Evolutionary conservation across 2,329 filamentous ascomycete genomes (phyloP).

Genomic region (Talaromyces verruculosus): DNA sequence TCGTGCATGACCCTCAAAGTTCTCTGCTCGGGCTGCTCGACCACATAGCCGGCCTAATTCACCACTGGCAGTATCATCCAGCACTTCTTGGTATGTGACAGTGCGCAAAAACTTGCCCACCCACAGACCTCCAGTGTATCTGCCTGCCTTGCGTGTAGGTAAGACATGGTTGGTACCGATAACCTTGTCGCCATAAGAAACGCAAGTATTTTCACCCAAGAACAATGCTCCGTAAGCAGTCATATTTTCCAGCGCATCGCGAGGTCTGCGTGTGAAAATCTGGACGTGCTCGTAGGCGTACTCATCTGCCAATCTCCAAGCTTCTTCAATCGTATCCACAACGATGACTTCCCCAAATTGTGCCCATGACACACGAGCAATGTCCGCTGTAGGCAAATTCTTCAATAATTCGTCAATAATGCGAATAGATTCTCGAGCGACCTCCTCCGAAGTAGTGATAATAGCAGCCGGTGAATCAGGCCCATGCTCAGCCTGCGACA

Average conservation of each 20-base stretch:
- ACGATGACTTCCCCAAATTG: conserved; percentile 50
- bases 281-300: conserved; percentile 56
- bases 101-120: conserved; percentile 57
- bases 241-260: conserved; percentile 54
- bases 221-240: conserved; percentile 53
- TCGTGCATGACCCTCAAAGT: conserved; percentile 55
- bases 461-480: conserved; percentile 54
- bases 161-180: conserved; percentile 59
- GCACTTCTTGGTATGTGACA: conserved; percentile 56
- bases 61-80: conserved; percentile 45
- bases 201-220: conserved; percentile 54
- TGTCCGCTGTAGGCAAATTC: conserved; percentile 44
- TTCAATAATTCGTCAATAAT: conserved; percentile 42
- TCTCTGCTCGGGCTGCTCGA: conserved; percentile 51
- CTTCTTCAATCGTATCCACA: conserved; percentile 45
- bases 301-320: conserved; percentile 47
- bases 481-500: conserved; percentile 55
- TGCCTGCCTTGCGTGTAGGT: conserved; percentile 49
- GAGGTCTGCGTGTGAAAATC: conserved; percentile 49
- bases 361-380: conserved; percentile 49
- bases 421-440: conserved; percentile 42
- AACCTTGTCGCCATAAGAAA: conserved; percentile 56
- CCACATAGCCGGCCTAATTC: conserved; percentile 53
- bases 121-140: conserved; percentile 56
- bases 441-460: conserved; percentile 48